A percentile compares a stretch with the other conserved stretches of the same genome.
These are phyloP conservation scores for Mortierella sp. DNA, from an alignment of 371 early-diverging fungal species.

Conservation along the genomic window DNA sequence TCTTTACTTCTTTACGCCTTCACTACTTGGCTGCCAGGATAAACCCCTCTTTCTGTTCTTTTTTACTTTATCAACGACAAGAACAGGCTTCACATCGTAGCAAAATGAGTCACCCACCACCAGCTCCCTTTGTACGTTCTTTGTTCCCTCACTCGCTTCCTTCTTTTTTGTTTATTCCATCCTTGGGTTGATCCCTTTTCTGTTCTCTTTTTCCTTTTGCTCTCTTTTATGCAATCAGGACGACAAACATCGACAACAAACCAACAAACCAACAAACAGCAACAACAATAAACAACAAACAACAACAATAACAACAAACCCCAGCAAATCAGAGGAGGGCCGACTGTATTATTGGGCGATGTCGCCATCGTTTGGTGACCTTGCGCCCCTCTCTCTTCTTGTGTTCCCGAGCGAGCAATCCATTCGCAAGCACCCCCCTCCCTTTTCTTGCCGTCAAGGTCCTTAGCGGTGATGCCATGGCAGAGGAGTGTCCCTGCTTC, in stretches of 20 bases:
- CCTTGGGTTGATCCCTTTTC: slow-evolving; percentile 5
- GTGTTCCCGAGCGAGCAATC: not conserved
- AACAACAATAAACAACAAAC: not conserved
- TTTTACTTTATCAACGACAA: not conserved
- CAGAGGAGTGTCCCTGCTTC: not conserved
- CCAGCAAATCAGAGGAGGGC: not conserved
- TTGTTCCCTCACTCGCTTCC: not conserved
- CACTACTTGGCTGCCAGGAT: not conserved
- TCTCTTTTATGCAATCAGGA: not conserved
- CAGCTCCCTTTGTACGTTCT: not conserved
- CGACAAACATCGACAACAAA: not conserved
- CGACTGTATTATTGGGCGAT: slow-evolving; percentile 7
- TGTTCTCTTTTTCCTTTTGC: not conserved
- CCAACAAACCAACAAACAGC: not conserved
- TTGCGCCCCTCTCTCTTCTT: not conserved
- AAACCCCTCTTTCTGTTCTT: not conserved
- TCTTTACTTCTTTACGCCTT: not conserved
- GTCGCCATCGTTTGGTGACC: slow-evolving; percentile 2
- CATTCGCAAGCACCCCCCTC: not conserved
- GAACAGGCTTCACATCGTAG: not conserved
- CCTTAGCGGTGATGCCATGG: not conserved
- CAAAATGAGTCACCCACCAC: slow-evolving; percentile 7
- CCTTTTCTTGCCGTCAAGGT: not conserved
- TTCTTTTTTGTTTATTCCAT: not conserved
- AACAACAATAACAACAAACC: not conserved